Conservation (phyloP, 2,329 filamentous ascomycete genomes). For the Sporothrix sp. region DNA sequence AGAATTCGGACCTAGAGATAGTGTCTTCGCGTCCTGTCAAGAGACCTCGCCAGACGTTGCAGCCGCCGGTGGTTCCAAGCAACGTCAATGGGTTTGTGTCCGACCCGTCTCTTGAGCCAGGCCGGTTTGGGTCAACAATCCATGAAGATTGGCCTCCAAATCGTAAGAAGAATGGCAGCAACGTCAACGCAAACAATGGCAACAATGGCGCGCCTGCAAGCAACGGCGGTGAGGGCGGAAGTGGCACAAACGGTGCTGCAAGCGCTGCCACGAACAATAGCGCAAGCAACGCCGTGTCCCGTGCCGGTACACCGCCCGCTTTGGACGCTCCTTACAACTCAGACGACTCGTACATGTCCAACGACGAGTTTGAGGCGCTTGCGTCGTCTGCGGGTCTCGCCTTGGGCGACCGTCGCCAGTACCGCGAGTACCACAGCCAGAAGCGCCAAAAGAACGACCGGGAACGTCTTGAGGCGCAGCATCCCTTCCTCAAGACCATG, state of each 20-base stretch:
- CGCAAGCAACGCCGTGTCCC: too few relatives aligned
- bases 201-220: too few relatives aligned
- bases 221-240: too few relatives aligned
- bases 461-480: constrained; percentile 58
- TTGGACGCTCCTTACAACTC: background rate
- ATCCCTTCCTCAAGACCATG: constrained; percentile 74
- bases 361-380: background rate
- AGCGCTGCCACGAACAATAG: too few relatives aligned
- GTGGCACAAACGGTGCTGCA: too few relatives aligned
- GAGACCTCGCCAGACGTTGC: background rate
- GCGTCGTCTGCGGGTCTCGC: background rate
- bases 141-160: too few relatives aligned
- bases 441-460: constrained; percentile 39
- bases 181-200: too few relatives aligned
- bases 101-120: too few relatives aligned
- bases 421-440: constrained; percentile 19
- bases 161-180: too few relatives aligned
- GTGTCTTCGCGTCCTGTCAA: constrained; percentile 6
- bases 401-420: constrained; percentile 27
- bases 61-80: background rate
- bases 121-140: too few relatives aligned
- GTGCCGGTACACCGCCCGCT: too few relatives aligned
- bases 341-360: background rate
- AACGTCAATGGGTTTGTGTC: too few relatives aligned
- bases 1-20: background rate